These are phyloP conservation scores for Skeletonema potamos DNA, from an alignment of 108 stramenopile species.

Conservation along the genomic window DNA sequence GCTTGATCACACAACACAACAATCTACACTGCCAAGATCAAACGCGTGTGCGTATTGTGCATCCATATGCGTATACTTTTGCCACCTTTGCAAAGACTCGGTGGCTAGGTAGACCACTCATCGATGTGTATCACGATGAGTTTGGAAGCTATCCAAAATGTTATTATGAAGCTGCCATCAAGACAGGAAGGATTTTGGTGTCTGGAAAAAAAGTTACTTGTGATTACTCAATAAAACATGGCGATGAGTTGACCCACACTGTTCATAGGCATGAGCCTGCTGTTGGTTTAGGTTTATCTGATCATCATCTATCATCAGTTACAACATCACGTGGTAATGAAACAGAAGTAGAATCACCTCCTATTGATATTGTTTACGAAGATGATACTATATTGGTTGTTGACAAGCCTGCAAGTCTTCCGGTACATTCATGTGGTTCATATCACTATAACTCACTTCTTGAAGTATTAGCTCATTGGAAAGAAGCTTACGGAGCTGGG, in stretches of 20 bases:
- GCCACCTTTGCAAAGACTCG: slow-evolving; percentile 75
- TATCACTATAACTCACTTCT: slow-evolving; percentile 85
- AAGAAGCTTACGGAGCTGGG: slow-evolving; percentile 26
- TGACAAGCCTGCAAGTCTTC: slow-evolving; percentile 90
- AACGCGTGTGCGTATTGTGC: slow-evolving; percentile 42
- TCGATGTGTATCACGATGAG: slow-evolving; percentile 73
- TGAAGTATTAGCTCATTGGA: slow-evolving; percentile 58
- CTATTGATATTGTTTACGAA: slow-evolving; percentile 63
- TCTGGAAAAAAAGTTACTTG: slow-evolving; percentile 55
- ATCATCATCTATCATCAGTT: background rate
- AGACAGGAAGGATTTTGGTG: slow-evolving; percentile 74
- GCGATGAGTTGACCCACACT: slow-evolving; percentile 70
- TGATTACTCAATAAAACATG: slow-evolving; percentile 55
- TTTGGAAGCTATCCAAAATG: slow-evolving; percentile 76
- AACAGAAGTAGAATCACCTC: slow-evolving; percentile 1
- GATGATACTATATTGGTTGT: slow-evolving; percentile 67
- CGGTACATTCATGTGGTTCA: slow-evolving; percentile 94
- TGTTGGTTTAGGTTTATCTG: slow-evolving; percentile 43
- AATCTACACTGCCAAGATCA: background rate
- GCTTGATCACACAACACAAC: background rate
- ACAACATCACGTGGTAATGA: background rate
- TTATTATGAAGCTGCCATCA: slow-evolving; percentile 76
- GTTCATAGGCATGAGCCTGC: slow-evolving; percentile 91
- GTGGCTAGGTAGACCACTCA: slow-evolving; percentile 70
- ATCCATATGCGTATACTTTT: slow-evolving; percentile 81